Evolutionary conservation across 176 grass and related monocot genomes (phyloP), one percentile per base, ranked within the genome.

Genomic region (Zea luxurians): DNA sequence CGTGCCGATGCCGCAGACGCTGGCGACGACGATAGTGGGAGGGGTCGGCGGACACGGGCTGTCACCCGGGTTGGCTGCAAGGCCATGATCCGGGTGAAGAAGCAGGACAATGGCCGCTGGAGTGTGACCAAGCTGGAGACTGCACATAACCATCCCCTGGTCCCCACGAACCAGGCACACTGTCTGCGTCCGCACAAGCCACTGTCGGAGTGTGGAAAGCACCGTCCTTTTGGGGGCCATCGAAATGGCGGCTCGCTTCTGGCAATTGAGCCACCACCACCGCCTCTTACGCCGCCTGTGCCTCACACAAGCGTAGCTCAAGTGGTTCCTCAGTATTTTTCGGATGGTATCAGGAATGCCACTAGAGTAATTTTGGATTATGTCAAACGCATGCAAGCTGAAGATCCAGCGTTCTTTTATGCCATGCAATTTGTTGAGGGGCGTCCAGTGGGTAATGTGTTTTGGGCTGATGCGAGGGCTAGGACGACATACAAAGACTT

Each of bases 71-170:
- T 93, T 38, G 91, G 91, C 13, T 93, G 91, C 77, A 93, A 93
- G 71, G 91, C 88, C 52, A 93, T 93, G 91, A 90, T 93, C 79
- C 75, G 85, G 79, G 91, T 93, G 61, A 93, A 93, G 76, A 93
- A 88, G 64, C 87, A 84, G 75, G 87, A 86, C 66, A 85, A 70
- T 10, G 85, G 70, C 15, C 69, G 74, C 43, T 93, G 91, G 91
- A 6, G n/a, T 44, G 88, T 93, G 10, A 90, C 91, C 63, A 93
- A 88, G 75, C 78, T 93, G 68, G 91, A 88, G 70, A 90, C 86
- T 8, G 66, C 76, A 3, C 91, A 93, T 52, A 93, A 93, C 74
- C 91, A 93, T 70, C 62, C 79, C 17, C 70, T 93, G 21, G 80
- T 78, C 47, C 85, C 82, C 10, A 66, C 74, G 0, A 77, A 80